These are phyloP conservation scores for Rhizodiscina lignyota DNA, from an alignment of 495 filamentous ascomycete species.

Conservation along the genomic window DNA sequence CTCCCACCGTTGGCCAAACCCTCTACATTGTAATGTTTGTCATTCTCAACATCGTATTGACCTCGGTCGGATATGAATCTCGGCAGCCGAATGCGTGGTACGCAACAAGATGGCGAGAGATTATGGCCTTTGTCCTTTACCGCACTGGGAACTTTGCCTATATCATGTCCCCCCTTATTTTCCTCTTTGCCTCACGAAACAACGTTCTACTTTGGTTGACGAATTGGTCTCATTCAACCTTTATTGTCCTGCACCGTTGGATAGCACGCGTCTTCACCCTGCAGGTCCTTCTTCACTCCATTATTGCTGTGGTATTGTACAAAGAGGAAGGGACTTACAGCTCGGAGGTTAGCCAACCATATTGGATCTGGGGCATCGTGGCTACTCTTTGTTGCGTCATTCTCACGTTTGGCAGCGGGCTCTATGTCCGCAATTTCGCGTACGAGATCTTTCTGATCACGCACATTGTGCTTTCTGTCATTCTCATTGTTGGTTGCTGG, in stretches of 20 bases:
- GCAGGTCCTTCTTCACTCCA: conserved; percentile 23
- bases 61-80: conserved; percentile 16
- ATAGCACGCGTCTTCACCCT: conserved; percentile 24
- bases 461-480: conserved; percentile 24
- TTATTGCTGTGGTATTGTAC: conserved; percentile 15
- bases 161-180: conserved; percentile 17
- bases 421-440: conserved; percentile 15
- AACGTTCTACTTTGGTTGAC: conserved; percentile 30
- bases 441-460: conserved; percentile 28
- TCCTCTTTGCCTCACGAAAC: conserved; percentile 26
- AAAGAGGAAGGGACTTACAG: conserved; percentile 12
- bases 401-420: conserved; percentile 7
- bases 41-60: conserved; percentile 25
- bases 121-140: conserved; percentile 22
- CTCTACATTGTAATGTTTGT: conserved; percentile 24
- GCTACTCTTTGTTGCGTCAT: conserved; percentile 17
- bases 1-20: conserved; percentile 24
- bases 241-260: conserved; percentile 30
- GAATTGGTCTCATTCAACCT: conserved; percentile 30
- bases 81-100: conserved; percentile 16
- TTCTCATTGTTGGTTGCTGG: conserved; percentile 26
- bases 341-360: conserved; percentile 7
- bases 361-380: conserved; percentile 28
- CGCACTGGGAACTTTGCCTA: conserved; percentile 25
- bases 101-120: conserved; percentile 11